A percentile compares a stretch with the other conserved stretches of the same genome.
phyloP scores from a whole-genome alignment of 768 basidiomycete species.

The Calocybe cyanea region DNA sequence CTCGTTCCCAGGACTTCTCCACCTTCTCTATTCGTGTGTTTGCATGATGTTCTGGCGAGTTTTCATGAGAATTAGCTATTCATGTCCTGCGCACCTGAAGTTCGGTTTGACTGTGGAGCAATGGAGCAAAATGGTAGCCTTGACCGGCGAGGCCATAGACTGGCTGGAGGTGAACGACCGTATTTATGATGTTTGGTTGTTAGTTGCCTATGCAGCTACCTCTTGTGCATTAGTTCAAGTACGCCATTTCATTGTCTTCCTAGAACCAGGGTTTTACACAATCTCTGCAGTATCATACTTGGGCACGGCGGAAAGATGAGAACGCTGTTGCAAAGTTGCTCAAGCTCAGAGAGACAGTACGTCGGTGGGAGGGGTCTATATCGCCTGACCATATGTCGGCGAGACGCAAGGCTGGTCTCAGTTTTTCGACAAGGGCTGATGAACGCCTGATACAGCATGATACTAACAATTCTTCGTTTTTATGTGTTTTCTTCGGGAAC shows the following conservation, averaged over 20 bases:
- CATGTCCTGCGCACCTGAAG: conserved; percentile 85
- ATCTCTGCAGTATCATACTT: conserved; percentile 79
- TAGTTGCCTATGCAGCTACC: conserved; percentile 85
- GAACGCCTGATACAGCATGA: conserved; percentile 5
- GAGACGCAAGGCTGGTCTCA: conserved; percentile 70
- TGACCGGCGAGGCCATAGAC: conserved; percentile 80
- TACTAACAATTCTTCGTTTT: conserved; percentile 7
- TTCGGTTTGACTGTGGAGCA: conserved; percentile 77
- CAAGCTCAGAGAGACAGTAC: conserved; percentile 79
- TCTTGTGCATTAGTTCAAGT: conserved; percentile 91
- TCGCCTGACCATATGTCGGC: conserved; percentile 94
- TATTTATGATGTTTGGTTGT: conserved; percentile 82
- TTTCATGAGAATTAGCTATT: conserved; percentile 96
- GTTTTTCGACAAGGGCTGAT: conserved; percentile 16
- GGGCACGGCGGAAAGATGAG: conserved; percentile 77
- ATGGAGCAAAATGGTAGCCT: conserved; percentile 69
- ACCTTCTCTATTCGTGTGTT: conserved; percentile 84
- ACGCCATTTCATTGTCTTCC: conserved; percentile 18
- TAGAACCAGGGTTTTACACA: conserved; percentile 5
- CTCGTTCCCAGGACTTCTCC: conserved; percentile 64
- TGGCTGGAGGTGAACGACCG: conserved; percentile 84
- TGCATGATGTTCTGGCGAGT: conserved; percentile 98
- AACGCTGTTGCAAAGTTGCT: conserved; percentile 72
- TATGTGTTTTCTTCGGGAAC: conserved; percentile 5
- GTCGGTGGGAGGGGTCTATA: conserved; percentile 82